Percentiles rank a stretch among this genome's conserved stretches.
Evolutionary conservation across 129 eudicot genomes (phyloP).

Genomic region (Ambrosia trifida): DNA sequence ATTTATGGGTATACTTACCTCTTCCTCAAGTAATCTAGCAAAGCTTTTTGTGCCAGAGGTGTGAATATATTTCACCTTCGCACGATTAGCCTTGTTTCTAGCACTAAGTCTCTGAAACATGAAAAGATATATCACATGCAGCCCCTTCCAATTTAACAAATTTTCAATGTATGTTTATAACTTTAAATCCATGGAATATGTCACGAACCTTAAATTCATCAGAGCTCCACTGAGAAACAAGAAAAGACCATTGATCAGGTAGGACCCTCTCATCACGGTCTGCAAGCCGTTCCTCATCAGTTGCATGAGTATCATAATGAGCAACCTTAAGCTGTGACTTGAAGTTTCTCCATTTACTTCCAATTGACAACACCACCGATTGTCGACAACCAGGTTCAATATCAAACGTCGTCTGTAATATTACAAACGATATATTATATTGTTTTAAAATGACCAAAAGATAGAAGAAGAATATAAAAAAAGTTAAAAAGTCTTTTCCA

Average conservation of each 20-base stretch:
- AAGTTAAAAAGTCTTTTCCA: neutral
- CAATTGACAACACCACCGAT: conserved; percentile 52
- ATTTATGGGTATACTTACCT: conserved; percentile 29
- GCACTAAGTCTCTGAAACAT: conserved; percentile 44
- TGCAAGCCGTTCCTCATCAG: conserved; percentile 53
- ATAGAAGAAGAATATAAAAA: neutral
- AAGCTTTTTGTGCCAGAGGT: conserved; percentile 58
- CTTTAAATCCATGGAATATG: neutral
- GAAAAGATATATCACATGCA: neutral
- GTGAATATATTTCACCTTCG: conserved; percentile 39
- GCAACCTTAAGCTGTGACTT: conserved; percentile 37
- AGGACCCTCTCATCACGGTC: conserved; percentile 56
- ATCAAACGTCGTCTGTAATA: conserved; percentile 44
- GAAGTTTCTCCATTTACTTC: conserved; percentile 51
- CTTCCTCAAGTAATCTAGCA: conserved; percentile 50
- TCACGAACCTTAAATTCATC: conserved; percentile 40
- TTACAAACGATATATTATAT: neutral
- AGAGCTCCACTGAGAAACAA: conserved; percentile 50
- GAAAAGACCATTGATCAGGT: conserved; percentile 59
- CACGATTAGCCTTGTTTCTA: conserved; percentile 51
- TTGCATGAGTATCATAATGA: conserved; percentile 41
- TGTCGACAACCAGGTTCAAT: conserved; percentile 41
- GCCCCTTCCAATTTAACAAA: neutral
- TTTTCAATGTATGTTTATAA: neutral
- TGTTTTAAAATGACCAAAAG: neutral